Evolutionary conservation across 768 basidiomycete genomes (phyloP), one percentile per base, ranked within the genome.

Genomic region (Podaxis mareebaensis): DNA sequence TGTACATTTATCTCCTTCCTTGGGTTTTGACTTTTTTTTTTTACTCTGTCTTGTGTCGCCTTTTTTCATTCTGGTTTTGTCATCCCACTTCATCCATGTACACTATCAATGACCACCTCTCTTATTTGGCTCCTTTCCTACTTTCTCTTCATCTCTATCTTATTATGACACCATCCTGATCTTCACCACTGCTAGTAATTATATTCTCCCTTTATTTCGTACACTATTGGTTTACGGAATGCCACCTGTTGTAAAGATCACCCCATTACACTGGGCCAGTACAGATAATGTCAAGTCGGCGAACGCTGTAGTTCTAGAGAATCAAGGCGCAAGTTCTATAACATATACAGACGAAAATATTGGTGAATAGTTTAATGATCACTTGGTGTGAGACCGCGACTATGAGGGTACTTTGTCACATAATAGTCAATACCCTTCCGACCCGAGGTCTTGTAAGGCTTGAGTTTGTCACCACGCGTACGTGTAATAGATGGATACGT

Each of bases 401-500:
- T 63, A 69, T 75, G 72, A 77, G 48, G 51, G 53, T 73, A 86
- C 64, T 77, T 81, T 38, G 80, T 81, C 36, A 85, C 81, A 56
- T 83, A 80, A 67, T 82, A 86, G 8, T 84, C 83, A 40, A 82
- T 66, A 56, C 68, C 72, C 54, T 78, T 74, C 15, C 69, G 69
- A 54, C 73, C 76, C 33, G 75, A 67, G 40, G 70, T 75, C 12
- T 81, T 71, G 51, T 53, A 38, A 26, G 33, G 44, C 28, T 57
- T 63, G 55, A 63, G 61, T 39, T 57, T 63, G 36, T 63, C 61
- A 6, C 61, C 61, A 24, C 36, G 79, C 52, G n/a, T 66, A 64
- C 51, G 83, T 81, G 65, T 57, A 36, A 77, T 64, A 3, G 67
- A 46, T 56, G 80, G 80, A 65, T 90, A 91, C 8, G 89, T 89